These are phyloP conservation scores for Penicillium argentinense DNA, from an alignment of 495 filamentous ascomycete species.

Conservation along the genomic window DNA sequence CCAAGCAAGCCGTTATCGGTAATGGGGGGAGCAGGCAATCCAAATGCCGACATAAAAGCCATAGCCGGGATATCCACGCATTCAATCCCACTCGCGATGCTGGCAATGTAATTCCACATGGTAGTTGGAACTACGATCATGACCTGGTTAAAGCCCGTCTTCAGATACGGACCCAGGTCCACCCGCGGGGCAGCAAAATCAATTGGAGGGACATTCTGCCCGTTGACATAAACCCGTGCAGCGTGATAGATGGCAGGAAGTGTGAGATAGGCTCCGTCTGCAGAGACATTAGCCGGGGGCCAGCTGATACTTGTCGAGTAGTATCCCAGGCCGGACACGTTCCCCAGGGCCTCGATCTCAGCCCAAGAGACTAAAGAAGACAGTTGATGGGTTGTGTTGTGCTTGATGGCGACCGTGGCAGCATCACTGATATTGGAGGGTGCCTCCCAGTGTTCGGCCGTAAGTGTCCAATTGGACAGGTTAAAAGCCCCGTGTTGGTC, in stretches of 20 bases:
- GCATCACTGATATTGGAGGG: constrained; percentile 32
- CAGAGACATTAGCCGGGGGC: constrained; percentile 16
- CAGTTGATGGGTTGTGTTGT: constrained; percentile 33
- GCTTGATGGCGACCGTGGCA: constrained; percentile 19
- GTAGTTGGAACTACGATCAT: constrained; percentile 20
- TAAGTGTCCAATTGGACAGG: constrained; percentile 43
- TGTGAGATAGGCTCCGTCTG: constrained; percentile 24
- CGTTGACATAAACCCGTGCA: constrained; percentile 19
- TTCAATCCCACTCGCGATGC: constrained; percentile 11
- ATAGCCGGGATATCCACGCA: not conserved
- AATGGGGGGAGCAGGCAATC: not conserved
- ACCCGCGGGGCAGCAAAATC: constrained; percentile 15
- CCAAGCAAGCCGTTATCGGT: constrained; percentile 19
- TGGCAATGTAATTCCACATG: constrained; percentile 31
- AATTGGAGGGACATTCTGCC: constrained; percentile 14
- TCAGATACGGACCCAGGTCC: constrained; percentile 17
- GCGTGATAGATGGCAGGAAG: constrained; percentile 19
- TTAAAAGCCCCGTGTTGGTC: constrained; percentile 7
- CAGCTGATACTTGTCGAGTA: constrained; percentile 47
- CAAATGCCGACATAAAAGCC: not conserved
- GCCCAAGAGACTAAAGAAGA: constrained; percentile 37
- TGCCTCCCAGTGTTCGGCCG: constrained; percentile 40
- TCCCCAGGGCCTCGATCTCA: constrained; percentile 59
- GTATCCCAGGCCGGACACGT: constrained; percentile 62
- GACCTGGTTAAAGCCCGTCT: constrained; percentile 12